Base-by-base conservation (phyloP, 306 rosid species). In the Quercus bicolor region DNA sequence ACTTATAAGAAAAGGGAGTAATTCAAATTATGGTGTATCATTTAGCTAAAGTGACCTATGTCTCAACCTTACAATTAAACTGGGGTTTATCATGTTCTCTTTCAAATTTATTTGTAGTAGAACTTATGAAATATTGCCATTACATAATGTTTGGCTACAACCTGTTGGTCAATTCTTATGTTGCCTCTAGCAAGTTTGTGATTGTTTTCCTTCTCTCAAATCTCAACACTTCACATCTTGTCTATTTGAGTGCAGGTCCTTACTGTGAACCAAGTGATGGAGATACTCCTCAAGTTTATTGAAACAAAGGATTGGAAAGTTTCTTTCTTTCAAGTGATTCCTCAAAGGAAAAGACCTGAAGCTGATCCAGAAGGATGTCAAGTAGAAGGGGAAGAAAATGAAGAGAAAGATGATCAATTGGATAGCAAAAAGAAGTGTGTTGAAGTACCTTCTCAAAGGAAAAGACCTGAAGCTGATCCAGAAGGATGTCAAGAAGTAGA, bases 241-340 rank as follows among this genome's bases (percentile, higher is more conserved):
- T 40, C 68, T 20, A 26, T 78, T 72, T 78, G 80, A 71, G 60
- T 80, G 84, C 91, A 93, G 98, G 97, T 95, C 11, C 98, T 93
- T 40, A 91, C 98, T 10, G 98, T 93, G 85, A 95, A 95, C 88
- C 99, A 95, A 93, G 99, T 90, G 78, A 19, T 75, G 1, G 91
- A 89, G 79, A 85, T 85, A 78, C 89, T 89, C 16, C 89, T 89
- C 76, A 92, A 90, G 86, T 91, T 81, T 66, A 53, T 90, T 75
- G 99, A 91, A 86, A 92, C 96, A 29, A 89, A 69, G 80, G 97
- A 95, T 73, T 95, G 98, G 98, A 87, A 86, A 79, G 81, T 84
- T 56, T 86, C 98, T 54, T 90, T 95, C 86, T 93, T 92, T 74
- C 83, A 86, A 23, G 99, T 92, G 68, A 89, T 95, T 79, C 98